phyloP scores from a whole-genome alignment of 148 eudicot genomes.

The Suaeda aralocaspica region DNA sequence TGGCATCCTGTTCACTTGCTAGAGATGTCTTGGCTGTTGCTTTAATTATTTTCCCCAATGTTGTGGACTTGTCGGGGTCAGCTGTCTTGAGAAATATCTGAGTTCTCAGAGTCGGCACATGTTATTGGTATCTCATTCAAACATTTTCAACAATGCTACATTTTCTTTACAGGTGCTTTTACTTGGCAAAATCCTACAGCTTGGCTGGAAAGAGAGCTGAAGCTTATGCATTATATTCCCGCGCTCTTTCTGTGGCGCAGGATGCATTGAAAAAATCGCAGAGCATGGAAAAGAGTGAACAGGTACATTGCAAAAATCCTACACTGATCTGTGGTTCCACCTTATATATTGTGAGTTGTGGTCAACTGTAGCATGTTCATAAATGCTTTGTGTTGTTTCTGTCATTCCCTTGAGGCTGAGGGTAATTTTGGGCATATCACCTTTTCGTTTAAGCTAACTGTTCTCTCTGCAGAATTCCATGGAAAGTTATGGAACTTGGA shows the following conservation, averaged over 20 bases:
- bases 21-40: neutral
- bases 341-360: neutral
- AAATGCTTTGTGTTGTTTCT: neutral
- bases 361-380: neutral
- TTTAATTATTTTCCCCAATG: neutral
- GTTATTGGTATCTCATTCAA: neutral
- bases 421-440: neutral
- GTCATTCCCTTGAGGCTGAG: neutral
- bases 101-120: neutral
- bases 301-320: no score
- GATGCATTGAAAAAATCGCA: conserved; percentile 51
- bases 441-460: neutral
- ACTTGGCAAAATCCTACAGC: conserved; percentile 91
- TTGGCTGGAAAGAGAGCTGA: conserved; percentile 83
- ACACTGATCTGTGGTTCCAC: conserved; percentile 4
- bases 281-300: conserved; percentile 39
- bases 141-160: neutral
- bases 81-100: neutral
- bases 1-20: neutral
- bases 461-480: neutral
- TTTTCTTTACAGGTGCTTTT: conserved; percentile 70
- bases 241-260: conserved; percentile 69
- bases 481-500: neutral
- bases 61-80: neutral
- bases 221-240: conserved; percentile 76